A percentile compares a stretch with the other conserved stretches of the same genome.
phyloP scores from a whole-genome alignment of 225 moss, liverwort and hornwort genomes.

The Asterella californica region DNA sequence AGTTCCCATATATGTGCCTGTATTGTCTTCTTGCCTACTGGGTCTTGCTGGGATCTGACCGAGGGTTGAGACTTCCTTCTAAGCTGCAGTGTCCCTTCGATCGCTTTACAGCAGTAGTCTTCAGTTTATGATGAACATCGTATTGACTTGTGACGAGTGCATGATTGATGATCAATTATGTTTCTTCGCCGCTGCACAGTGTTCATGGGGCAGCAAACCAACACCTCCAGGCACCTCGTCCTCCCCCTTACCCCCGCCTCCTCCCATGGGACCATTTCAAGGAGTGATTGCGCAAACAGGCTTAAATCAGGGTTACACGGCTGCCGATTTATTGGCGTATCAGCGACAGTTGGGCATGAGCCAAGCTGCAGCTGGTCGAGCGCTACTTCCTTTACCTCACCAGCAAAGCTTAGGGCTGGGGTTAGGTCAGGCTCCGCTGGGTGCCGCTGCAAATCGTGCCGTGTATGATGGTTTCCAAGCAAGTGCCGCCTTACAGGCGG shows the following conservation, averaged over 20 bases:
- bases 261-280: constrained; percentile 55
- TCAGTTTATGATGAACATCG: not conserved
- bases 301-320: constrained; percentile 51
- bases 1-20: not conserved
- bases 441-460: constrained; percentile 40
- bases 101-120: not conserved
- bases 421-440: constrained; percentile 41
- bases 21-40: not conserved
- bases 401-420: constrained; percentile 53
- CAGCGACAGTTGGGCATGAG: constrained; percentile 49
- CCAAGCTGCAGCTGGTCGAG: constrained; percentile 47
- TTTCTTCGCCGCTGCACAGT: constrained; percentile 28
- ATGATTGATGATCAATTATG: not conserved
- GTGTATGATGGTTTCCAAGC: constrained; percentile 56
- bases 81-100: not conserved
- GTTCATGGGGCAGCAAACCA: constrained; percentile 73
- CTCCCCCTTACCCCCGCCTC: constrained; percentile 60
- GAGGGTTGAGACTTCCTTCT: not conserved
- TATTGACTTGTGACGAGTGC: not conserved
- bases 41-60: not conserved
- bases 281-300: constrained; percentile 46
- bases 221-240: constrained; percentile 58
- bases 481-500: constrained; percentile 43
- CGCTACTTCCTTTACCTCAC: constrained; percentile 54
- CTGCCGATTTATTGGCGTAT: constrained; percentile 53